Base-by-base conservation (phyloP, 23 red algal genomes). In the Cyanidiococcus yangmingshanensis region DNA sequence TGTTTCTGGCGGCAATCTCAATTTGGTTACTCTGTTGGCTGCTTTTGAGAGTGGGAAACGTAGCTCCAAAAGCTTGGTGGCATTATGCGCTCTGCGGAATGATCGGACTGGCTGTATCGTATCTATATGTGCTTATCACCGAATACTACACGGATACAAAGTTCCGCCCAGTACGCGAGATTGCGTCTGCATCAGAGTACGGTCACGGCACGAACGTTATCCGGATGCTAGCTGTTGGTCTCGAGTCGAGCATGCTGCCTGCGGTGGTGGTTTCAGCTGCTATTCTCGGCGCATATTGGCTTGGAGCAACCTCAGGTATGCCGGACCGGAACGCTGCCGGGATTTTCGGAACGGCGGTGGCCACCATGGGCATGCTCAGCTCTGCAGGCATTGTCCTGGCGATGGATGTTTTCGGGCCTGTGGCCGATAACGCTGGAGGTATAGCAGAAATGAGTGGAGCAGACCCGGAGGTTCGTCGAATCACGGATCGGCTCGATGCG, bases 401-500 rank as follows among this genome's bases (percentile, higher is more conserved):
- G 37, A 87, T 80, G 59, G 79, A 86, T 45, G 84, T 77, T 0
- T 82, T 80, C 41, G 83, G 89, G 3, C 82, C 83, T 0, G 81
- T 91, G 2, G 84, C 89, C 39, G 89, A 91, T 37, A 86, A 82
- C 37, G 89, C 89, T 0, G 82, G 87, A 0, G 87, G 82, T 30
- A 85, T 87, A 58, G 85, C 88, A 21, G 88, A 90, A 67, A 90
- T 86, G 88, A 68, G 41, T 37, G 80, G 68, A 2, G 32, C 68
- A 17, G 80, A 79, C 2, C 57, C 71, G 21, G 31, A 83, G 50
- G 83, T 88, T 37, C 63, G 83, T 25, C 83, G 78, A 45, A 91
- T 39, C 17, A 91, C 89, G 30, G 89, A 91, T 58, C 82, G 75
- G 7, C 79, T 87, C n/a, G 89, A 87, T 58, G 89, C 79, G 37